Conservation (phyloP, 495 filamentous ascomycete species). For the Lepidopterella palustris region DNA sequence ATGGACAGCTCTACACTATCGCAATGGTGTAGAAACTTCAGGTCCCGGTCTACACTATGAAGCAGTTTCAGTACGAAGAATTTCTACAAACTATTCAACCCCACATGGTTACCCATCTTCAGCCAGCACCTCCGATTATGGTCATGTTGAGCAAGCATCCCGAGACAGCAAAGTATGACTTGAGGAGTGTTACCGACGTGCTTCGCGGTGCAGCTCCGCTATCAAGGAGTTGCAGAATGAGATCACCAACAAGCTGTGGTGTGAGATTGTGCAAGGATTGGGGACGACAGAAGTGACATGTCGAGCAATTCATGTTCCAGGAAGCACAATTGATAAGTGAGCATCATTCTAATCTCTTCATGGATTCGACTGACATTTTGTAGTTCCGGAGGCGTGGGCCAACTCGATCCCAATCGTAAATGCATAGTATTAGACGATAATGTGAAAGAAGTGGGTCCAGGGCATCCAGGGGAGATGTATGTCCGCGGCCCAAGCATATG, state of each 20-base stretch:
- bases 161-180: conserved; percentile 34
- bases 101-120: conserved; percentile 33
- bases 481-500: conserved; percentile 35
- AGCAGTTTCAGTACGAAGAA: conserved; percentile 33
- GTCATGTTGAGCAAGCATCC: conserved; percentile 36
- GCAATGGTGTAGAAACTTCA: conserved; percentile 31
- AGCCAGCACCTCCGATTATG: conserved; percentile 35
- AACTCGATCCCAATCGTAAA: conserved; percentile 32
- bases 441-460: conserved; percentile 32
- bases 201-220: conserved; percentile 36
- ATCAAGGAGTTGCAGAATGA: conserved; percentile 34
- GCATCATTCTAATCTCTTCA: conserved; percentile 1
- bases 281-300: conserved; percentile 38
- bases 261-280: conserved; percentile 33
- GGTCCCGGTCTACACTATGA: conserved; percentile 35
- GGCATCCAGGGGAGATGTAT: conserved; percentile 33
- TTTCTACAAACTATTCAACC: conserved; percentile 33
- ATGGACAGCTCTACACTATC: conserved; percentile 35
- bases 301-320: conserved; percentile 28
- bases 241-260: conserved; percentile 24
- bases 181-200: conserved; percentile 33
- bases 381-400: conserved; percentile 32
- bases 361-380: neutral
- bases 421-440: conserved; percentile 35
- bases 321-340: conserved; percentile 28